Conservation (phyloP, 768 basidiomycete species). For the Trametes punicea region DNA sequence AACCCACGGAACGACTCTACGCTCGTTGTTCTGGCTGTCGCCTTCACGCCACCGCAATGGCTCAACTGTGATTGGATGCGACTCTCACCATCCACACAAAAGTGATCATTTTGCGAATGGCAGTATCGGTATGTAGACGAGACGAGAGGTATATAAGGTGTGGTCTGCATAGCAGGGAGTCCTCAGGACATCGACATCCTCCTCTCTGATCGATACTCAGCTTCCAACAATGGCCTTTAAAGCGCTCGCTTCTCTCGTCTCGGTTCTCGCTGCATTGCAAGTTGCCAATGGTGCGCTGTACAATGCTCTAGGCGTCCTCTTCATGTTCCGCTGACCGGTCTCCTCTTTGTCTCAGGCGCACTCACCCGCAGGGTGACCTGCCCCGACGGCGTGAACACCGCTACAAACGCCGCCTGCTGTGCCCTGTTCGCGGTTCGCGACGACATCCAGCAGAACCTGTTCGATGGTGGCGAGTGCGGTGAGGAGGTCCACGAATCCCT, state of each 20-base stretch:
- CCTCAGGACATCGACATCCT: conserved; percentile 1
- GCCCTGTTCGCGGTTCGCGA: conserved; percentile 12
- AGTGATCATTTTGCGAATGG: neutral
- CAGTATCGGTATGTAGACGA: neutral
- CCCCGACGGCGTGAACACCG: conserved; percentile 16
- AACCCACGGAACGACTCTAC: conserved; percentile 1
- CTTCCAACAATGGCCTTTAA: conserved; percentile 12
- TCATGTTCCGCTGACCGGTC: neutral
- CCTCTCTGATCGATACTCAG: neutral
- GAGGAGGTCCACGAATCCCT: conserved; percentile 31
- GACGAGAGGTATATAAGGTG: conserved; percentile 1
- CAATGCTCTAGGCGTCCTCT: neutral
- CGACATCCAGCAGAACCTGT: conserved; percentile 31
- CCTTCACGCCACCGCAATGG: conserved; percentile 4
- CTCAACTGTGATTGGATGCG: neutral
- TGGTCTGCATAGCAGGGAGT: neutral
- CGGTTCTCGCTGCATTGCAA: conserved; percentile 11
- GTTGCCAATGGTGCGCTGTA: conserved; percentile 13
- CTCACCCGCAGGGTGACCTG: conserved; percentile 19
- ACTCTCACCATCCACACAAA: neutral
- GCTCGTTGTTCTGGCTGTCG: neutral
- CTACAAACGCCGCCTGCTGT: conserved; percentile 13
- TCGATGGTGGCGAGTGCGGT: conserved; percentile 33
- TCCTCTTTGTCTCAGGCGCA: neutral
- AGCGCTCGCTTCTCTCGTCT: conserved; percentile 6